Evolutionary conservation across 2,329 filamentous ascomycete genomes (phyloP).

Genomic region (Rosellinia necatrix): DNA sequence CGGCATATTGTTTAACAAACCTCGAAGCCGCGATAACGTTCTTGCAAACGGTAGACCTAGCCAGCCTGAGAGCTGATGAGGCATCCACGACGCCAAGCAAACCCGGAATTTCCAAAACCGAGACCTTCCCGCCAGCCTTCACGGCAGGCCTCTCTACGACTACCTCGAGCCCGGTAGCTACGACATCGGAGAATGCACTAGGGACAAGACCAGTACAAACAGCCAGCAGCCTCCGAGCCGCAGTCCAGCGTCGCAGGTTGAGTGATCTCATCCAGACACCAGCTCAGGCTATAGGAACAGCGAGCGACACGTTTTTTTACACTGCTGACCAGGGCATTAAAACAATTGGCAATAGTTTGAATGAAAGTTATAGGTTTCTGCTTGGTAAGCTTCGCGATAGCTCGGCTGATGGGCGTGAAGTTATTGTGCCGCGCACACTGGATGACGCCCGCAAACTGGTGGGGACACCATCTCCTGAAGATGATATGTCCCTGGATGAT

Average conservation of each 20-base stretch:
- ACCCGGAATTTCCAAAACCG: constrained; percentile 54
- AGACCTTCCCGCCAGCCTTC: constrained; percentile 64
- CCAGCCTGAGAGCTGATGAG: constrained; percentile 83
- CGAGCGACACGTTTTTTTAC: constrained; percentile 81
- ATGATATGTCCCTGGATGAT: constrained; percentile 64
- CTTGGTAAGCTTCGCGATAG: constrained; percentile 85
- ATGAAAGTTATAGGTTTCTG: constrained; percentile 91
- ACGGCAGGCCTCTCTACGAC: constrained; percentile 48
- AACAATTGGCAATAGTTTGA: constrained; percentile 86
- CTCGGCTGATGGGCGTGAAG: constrained; percentile 53
- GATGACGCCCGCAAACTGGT: constrained; percentile 92
- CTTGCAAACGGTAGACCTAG: constrained; percentile 90
- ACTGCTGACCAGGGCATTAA: constrained; percentile 92
- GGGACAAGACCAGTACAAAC: constrained; percentile 45
- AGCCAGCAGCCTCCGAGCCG: constrained; percentile 49
- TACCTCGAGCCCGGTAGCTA: constrained; percentile 39
- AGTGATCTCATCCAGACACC: constrained; percentile 88
- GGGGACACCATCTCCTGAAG: constrained; percentile 68
- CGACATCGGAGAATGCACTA: constrained; percentile 39
- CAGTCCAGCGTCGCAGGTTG: constrained; percentile 66
- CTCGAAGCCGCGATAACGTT: constrained; percentile 94
- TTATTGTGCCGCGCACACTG: constrained; percentile 80
- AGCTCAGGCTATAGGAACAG: constrained; percentile 78
- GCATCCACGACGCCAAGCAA: constrained; percentile 70
- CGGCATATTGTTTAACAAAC: constrained; percentile 95